These are phyloP conservation scores for Drechslerella dactyloides DNA, from an alignment of 2,329 filamentous ascomycete species.

Conservation along the genomic window DNA sequence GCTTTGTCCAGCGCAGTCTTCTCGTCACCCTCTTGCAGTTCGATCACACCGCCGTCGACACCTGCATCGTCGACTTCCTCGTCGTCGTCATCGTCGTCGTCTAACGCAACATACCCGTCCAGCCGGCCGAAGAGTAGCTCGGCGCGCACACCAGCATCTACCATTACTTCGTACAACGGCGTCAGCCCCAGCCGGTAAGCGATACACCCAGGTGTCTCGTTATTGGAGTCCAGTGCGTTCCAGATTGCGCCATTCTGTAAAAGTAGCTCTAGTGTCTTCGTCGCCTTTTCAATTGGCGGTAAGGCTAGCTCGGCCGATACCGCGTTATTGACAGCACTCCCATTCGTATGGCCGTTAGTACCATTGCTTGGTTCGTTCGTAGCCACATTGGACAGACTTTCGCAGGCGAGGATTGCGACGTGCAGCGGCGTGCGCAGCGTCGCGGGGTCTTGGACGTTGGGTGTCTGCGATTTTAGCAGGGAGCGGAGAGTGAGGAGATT, in stretches of 20 bases:
- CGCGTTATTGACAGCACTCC: slow-evolving; percentile 23
- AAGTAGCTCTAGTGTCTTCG: slow-evolving; percentile 74
- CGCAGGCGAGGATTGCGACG: slow-evolving; percentile 81
- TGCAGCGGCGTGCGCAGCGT: slow-evolving; percentile 89
- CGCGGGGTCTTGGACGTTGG: slow-evolving; percentile 78
- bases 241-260: slow-evolving; percentile 91
- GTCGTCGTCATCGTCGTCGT: slow-evolving; percentile 62
- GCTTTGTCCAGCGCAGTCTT: slow-evolving; percentile 52
- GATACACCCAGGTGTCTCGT: slow-evolving; percentile 90
- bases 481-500: slow-evolving; percentile 71
- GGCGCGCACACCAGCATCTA: slow-evolving; percentile 87
- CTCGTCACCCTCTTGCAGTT: slow-evolving; percentile 54
- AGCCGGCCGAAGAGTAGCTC: slow-evolving; percentile 84
- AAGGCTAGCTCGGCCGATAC: slow-evolving; percentile 53
- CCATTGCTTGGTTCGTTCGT: background rate
- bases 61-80: slow-evolving; percentile 58
- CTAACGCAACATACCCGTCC: slow-evolving; percentile 78
- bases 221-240: slow-evolving; percentile 87
- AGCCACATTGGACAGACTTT: slow-evolving; percentile 50
- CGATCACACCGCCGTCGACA: slow-evolving; percentile 49
- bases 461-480: slow-evolving; percentile 71
- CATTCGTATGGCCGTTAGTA: slow-evolving; percentile 11
- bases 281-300: slow-evolving; percentile 65
- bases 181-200: slow-evolving; percentile 72
- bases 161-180: slow-evolving; percentile 78